These are phyloP conservation scores for Neoarthrinium moseri DNA, from an alignment of 2,329 filamentous ascomycete genomes.

Conservation along the genomic window DNA sequence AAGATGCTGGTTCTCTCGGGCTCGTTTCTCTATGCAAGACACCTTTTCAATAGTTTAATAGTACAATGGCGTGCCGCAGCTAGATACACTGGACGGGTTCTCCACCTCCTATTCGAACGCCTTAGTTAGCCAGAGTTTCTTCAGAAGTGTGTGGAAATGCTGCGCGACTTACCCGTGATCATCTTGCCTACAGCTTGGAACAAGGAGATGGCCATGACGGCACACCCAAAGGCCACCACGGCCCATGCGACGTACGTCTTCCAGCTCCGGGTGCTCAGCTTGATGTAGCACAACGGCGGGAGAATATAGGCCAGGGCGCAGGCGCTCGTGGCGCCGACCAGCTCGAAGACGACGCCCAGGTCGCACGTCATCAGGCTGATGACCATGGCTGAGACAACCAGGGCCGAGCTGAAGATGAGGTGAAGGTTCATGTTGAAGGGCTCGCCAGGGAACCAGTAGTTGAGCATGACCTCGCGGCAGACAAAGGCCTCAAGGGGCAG, in stretches of 20 bases:
- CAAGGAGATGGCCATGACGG: constrained; percentile 80
- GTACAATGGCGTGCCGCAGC: constrained; percentile 4
- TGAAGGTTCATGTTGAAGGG: constrained; percentile 83
- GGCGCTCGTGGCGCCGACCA: constrained; percentile 93
- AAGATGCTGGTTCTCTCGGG: too few species aligned
- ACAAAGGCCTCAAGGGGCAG: constrained; percentile 96
- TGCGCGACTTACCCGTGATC: constrained; percentile 39
- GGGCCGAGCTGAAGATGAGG: constrained; percentile 77
- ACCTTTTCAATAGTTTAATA: background rate
- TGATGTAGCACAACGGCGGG: constrained; percentile 92
- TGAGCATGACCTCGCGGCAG: constrained; percentile 93
- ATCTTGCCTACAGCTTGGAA: constrained; percentile 73
- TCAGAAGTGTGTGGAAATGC: constrained; percentile 10
- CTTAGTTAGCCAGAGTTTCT: background rate
- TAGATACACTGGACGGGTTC: constrained; percentile 28
- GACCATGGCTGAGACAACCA: constrained; percentile 77
- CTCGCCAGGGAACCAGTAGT: constrained; percentile 69
- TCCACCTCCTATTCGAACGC: constrained; percentile 21
- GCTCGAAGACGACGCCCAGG: constrained; percentile 88
- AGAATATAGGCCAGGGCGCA: constrained; percentile 94
- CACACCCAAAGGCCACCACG: constrained; percentile 73
- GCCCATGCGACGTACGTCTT: constrained; percentile 70
- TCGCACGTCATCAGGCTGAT: constrained; percentile 88
- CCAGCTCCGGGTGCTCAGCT: constrained; percentile 76
- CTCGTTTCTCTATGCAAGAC: constrained; percentile 6